phyloP scores from a whole-genome alignment of 257 asterid species.

The Thymus quinquecostatus region DNA sequence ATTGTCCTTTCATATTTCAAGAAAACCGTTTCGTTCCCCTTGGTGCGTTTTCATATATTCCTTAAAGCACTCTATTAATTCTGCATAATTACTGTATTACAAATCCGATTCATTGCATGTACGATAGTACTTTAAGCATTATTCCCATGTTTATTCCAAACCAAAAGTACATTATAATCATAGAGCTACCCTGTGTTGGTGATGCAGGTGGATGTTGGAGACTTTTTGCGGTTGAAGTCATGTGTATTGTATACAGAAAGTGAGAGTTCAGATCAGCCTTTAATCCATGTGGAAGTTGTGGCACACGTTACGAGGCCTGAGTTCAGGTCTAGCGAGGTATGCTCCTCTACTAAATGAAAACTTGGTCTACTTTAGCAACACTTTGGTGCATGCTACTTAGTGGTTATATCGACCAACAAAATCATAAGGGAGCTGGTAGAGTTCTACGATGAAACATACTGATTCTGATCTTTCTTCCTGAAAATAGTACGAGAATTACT shows the following conservation, averaged over 20 bases:
- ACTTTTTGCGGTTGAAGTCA: conserved; percentile 88
- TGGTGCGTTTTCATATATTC: neutral
- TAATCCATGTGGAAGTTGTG: conserved; percentile 81
- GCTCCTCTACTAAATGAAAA: conserved; percentile 3
- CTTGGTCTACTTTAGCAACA: neutral
- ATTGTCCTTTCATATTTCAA: neutral
- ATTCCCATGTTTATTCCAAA: neutral
- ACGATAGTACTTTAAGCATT: neutral
- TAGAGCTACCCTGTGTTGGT: conserved; percentile 11
- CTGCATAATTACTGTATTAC: neutral
- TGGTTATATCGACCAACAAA: neutral
- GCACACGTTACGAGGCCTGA: conserved; percentile 99
- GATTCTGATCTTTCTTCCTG: neutral
- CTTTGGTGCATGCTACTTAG: neutral
- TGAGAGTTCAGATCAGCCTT: conserved; percentile 68
- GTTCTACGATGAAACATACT: neutral
- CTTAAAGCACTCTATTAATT: neutral
- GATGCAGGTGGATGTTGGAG: conserved; percentile 94
- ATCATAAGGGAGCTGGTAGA: neutral
- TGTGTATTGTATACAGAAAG: conserved; percentile 83
- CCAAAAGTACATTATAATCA: conserved; percentile 6
- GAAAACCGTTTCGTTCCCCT: too few species aligned
- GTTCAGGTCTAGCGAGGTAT: conserved; percentile 92
- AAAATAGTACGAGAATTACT: neutral
- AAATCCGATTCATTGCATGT: neutral